Base-by-base conservation (phyloP, 805 yeast species). In the Ogataea haglerorum region DNA sequence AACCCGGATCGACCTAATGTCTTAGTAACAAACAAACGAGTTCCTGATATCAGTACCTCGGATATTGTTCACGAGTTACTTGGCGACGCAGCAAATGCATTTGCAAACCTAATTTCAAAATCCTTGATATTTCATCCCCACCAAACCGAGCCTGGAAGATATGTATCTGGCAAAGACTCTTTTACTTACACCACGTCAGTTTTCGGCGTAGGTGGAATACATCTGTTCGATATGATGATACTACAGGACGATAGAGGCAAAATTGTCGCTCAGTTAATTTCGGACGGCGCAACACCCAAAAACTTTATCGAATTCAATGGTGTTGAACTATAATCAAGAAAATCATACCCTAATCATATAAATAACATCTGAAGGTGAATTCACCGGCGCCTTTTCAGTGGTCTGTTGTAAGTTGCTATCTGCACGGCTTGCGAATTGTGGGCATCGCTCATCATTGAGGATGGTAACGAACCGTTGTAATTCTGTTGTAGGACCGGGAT, bases 401-500 rank as follows among this genome's bases (percentile, higher is more conserved):
- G 37, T 12, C 45, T 42, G 25, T 45, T 50, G 29, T 47, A 30
- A 4, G 50, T 45, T 2, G 56, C 24, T 23, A 38, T 25, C 25
- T 51, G 43, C n/a, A 50, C 49, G 17, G 42, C 40, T 12, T 39
- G 47, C 7, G 40, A 38, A 13, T 39, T 30, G 17, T 39, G 42
- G 6, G 46, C 40, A 30, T 38, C 34, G 23, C 47, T 43, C 32
- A 50, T 40, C 33, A 41, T 40, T 10, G 72, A 64, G 2, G 85
- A 84, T 1, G 96, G 96, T 54, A 90, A 70, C 1, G 83, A 73
- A 34, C 97, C 97, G 26, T 75, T 65, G 55, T 86, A 89, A 49
- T 82, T 86, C 17, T 80, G 75, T 56, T 79, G 79, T 42, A 85
- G 70, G 0, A 85, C 81, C 1, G 96, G 95, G 34, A 90, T 18